Evolutionary conservation across 225 moss, liverwort and hornwort species (phyloP).

Genomic region (Pleurozium schreberi): DNA sequence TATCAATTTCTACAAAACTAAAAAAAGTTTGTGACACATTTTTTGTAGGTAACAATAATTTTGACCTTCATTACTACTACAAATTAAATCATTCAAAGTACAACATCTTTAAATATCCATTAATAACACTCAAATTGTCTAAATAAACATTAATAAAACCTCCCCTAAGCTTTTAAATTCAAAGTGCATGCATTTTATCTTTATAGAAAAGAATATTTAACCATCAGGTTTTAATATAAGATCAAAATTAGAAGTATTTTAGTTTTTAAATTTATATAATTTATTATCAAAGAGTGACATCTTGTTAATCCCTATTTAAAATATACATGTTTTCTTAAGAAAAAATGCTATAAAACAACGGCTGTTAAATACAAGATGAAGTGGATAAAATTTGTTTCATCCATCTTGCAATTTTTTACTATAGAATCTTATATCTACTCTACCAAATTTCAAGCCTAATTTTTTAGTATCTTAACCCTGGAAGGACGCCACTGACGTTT

Average conservation of each 20-base stretch:
- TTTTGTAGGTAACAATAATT: neutral
- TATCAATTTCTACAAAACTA: no score
- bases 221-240: neutral
- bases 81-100: neutral
- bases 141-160: no score
- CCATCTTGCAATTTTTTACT: neutral
- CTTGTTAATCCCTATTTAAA: neutral
- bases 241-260: no score
- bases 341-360: neutral
- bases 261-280: no score
- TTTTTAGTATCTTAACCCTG: neutral
- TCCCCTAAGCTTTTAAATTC: no score
- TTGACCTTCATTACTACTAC: accelerated
- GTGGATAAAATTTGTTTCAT: neutral
- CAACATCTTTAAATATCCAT: neutral
- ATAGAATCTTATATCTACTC: neutral
- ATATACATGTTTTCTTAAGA: neutral
- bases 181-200: no score
- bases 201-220: neutral
- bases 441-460: neutral
- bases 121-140: neutral
- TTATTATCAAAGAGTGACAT: neutral
- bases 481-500: no score
- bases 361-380: neutral
- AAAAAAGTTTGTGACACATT: neutral